Evolutionary conservation across 805 yeast genomes (phyloP).

Genomic region (Candida pseudoglaebosa): DNA sequence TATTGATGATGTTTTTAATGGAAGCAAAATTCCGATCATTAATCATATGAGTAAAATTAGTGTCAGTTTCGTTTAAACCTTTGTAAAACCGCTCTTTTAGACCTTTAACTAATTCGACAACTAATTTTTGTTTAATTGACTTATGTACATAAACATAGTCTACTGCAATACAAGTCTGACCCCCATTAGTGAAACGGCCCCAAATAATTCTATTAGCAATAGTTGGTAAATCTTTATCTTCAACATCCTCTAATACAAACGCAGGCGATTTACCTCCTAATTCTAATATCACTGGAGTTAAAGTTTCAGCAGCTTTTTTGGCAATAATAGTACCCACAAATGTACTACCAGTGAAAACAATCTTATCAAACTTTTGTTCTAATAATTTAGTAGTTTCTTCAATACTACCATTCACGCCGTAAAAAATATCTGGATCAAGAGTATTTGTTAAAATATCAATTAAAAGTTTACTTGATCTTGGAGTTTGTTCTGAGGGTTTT

Average conservation of each 20-base stretch:
- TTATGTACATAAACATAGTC: slow-evolving; percentile 77
- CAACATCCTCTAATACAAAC: slow-evolving; percentile 52
- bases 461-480: slow-evolving; percentile 54
- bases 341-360: slow-evolving; percentile 80
- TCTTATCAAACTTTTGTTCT: slow-evolving; percentile 69
- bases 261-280: slow-evolving; percentile 93
- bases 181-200: slow-evolving; percentile 77
- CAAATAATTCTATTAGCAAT: slow-evolving; percentile 63
- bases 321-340: slow-evolving; percentile 75
- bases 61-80: slow-evolving; percentile 18
- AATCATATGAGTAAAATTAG: slow-evolving; percentile 55
- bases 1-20: slow-evolving; percentile 38
- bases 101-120: slow-evolving; percentile 36
- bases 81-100: slow-evolving; percentile 45
- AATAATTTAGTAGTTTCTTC: slow-evolving; percentile 57
- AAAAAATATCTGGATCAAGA: slow-evolving; percentile 53
- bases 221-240: slow-evolving; percentile 38
- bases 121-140: slow-evolving; percentile 49
- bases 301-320: slow-evolving; percentile 73
- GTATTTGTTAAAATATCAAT: slow-evolving; percentile 51
- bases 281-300: slow-evolving; percentile 80
- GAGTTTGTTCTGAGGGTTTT: slow-evolving; percentile 74
- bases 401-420: slow-evolving; percentile 69
- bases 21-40: slow-evolving; percentile 51
- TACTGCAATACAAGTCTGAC: slow-evolving; percentile 89